These are phyloP conservation scores for Chlamydomonas schloesseri DNA, from an alignment of 139 green algal genomes.

Conservation along the genomic window DNA sequence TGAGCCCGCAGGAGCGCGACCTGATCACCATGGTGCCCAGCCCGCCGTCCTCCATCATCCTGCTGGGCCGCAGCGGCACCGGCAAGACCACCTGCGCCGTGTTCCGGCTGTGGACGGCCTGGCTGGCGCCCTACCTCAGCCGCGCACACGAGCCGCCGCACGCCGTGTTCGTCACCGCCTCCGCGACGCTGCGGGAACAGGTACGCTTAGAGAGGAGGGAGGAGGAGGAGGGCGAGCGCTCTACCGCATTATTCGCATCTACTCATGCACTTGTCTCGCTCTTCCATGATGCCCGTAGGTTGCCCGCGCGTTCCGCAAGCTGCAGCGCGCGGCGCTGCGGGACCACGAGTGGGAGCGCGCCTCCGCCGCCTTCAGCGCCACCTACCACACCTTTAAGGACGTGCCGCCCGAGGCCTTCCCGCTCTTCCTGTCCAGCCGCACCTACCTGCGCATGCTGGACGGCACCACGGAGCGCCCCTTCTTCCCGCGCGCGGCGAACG, in stretches of 20 bases:
- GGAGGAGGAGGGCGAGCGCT: no score
- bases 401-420: slow-evolving; percentile 80
- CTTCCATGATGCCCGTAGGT: no score
- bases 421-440: slow-evolving; percentile 75
- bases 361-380: slow-evolving; percentile 27
- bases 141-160: slow-evolving; percentile 45
- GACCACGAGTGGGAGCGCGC: slow-evolving; percentile 38
- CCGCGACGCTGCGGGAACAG: slow-evolving; percentile 75
- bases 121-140: slow-evolving; percentile 52
- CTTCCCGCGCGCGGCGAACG: slow-evolving; percentile 63
- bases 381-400: slow-evolving; percentile 61
- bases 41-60: slow-evolving; percentile 70
- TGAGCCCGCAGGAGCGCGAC: slow-evolving; percentile 63
- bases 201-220: no score
- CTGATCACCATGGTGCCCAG: slow-evolving; percentile 68
- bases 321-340: slow-evolving; percentile 67
- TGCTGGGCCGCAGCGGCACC: slow-evolving; percentile 81
- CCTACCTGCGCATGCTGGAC: slow-evolving; percentile 79
- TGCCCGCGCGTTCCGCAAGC: slow-evolving; percentile 66
- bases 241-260: no score
- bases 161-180: slow-evolving; percentile 80
- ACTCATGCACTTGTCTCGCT: no score
- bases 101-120: slow-evolving; percentile 76
- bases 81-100: slow-evolving; percentile 83
- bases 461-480: slow-evolving; percentile 72